phyloP scores from a whole-genome alignment of 2,329 filamentous ascomycete genomes.

The Aspergillus alliaceus region DNA sequence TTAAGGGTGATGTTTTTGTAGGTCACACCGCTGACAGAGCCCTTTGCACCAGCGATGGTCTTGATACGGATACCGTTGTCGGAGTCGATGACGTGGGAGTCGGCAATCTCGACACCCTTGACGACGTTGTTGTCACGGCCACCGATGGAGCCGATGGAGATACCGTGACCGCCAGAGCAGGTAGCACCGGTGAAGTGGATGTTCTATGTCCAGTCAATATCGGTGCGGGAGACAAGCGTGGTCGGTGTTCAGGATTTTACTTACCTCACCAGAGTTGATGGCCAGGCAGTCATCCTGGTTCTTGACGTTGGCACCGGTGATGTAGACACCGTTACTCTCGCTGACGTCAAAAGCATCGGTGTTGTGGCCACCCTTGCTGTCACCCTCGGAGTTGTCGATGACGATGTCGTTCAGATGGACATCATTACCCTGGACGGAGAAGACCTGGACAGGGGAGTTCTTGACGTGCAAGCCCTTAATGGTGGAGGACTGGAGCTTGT shows the following conservation, averaged over 20 bases:
- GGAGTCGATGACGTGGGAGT: constrained; percentile 52
- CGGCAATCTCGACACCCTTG: constrained; percentile 52
- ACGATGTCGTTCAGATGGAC: constrained; percentile 54
- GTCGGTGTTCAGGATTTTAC: background rate
- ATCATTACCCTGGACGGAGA: constrained; percentile 47
- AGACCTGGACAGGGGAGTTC: constrained; percentile 40
- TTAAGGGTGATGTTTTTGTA: constrained; percentile 55
- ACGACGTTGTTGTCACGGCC: constrained; percentile 57
- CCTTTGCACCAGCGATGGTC: constrained; percentile 53
- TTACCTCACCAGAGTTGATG: constrained; percentile 55
- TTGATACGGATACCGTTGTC: constrained; percentile 61
- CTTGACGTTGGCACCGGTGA: constrained; percentile 52
- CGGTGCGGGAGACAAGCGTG: background rate
- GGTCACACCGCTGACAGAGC: constrained; percentile 53
- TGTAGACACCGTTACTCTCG: constrained; percentile 49
- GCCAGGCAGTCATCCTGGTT: constrained; percentile 64
- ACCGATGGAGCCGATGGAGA: constrained; percentile 62
- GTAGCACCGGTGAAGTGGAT: constrained; percentile 30
- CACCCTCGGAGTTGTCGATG: constrained; percentile 60
- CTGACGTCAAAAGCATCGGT: constrained; percentile 49
- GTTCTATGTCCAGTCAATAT: constrained; percentile 14
- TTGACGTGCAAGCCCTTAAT: constrained; percentile 36
- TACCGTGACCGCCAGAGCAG: constrained; percentile 47
- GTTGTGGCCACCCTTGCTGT: constrained; percentile 49
- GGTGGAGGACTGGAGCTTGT: constrained; percentile 31